phyloP scores from a whole-genome alignment of 192 early-diverging fungal genomes.

The Coemansia sp. region DNA sequence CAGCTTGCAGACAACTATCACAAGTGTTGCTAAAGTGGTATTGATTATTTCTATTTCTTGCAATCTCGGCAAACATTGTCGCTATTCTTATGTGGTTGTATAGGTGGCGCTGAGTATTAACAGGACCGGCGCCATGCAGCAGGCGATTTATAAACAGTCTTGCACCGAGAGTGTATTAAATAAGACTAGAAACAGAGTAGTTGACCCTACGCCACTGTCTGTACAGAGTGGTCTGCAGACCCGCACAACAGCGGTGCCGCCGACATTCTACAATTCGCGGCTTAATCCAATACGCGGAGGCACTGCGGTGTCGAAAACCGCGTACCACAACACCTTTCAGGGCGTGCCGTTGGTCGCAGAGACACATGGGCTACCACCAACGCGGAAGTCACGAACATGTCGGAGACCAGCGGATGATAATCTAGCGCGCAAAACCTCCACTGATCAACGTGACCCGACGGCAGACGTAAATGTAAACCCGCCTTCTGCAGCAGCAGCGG shows the following conservation, averaged over 20 bases:
- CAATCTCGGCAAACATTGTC: neutral
- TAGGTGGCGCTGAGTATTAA: constrained; percentile 34
- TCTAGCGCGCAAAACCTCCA: neutral
- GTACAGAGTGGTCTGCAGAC: neutral
- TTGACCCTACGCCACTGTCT: constrained; percentile 8
- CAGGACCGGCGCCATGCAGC: constrained; percentile 4
- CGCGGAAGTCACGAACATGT: neutral
- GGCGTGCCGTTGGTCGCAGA: constrained; percentile 31
- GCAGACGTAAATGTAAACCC: neutral
- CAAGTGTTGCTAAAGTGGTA: neutral
- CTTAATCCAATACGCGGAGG: constrained; percentile 27
- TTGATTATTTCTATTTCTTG: constrained; percentile 1
- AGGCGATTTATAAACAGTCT: constrained; percentile 1
- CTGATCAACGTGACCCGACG: neutral
- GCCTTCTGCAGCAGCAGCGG: neutral
- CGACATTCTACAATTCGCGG: constrained; percentile 41
- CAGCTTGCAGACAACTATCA: neutral
- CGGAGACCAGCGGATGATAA: no score
- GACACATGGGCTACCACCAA: neutral
- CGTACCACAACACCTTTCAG: constrained; percentile 33
- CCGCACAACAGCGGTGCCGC: constrained; percentile 9
- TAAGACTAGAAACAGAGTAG: neutral
- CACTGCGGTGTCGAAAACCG: constrained; percentile 12
- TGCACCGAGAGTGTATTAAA: neutral
- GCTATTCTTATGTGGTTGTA: neutral